Base-by-base conservation (phyloP, 345 rosid genomes). In the Syzygium grande region DNA sequence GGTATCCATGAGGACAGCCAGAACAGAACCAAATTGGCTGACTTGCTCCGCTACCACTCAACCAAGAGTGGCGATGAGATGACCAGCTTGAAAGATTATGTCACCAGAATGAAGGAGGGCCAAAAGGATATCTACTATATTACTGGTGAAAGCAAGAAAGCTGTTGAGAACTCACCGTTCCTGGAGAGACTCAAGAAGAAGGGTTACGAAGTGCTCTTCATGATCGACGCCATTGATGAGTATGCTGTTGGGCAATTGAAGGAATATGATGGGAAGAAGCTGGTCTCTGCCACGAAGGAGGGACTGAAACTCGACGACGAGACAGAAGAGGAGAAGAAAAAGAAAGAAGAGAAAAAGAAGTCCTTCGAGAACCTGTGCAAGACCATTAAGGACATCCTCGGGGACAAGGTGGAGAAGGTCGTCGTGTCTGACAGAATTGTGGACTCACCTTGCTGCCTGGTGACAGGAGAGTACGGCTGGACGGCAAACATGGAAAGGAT, bases 141-240 rank as follows among this genome's bases (percentile, higher is more conserved):
- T 14, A 87, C 89, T 13, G 89, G 89, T 13, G 89, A 87, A 77
- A 87, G 89, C 92, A 96, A 95, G 87, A 96, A 96, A 87, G 98
- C 98, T 0, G 98, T 97, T 0, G 98, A 97, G 95, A 97, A 96
- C 87, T 97, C 99, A 21, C 98, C 99, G 0, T 97, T 97, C 94
- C 63, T 97, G 84, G 99, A 96, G 93, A 90, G 93, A 85, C 94
- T 97, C 30, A 97, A 92, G 92, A 97, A 94, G 94, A 97, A 91
- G 65, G 98, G 98, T 1, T 97, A 97, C 16, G 99, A 97, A 38
- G 98, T 97, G 12, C 95, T 97, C 0, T 97, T 84, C 92, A 97
- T 97, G 99, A 95, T 97, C 10, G 98, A 97, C 43, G 99, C 98
- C 1, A 97, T 96, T 9, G 99, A 97, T 51, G 99, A 97, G 89